Conservation (phyloP, 2,329 filamentous ascomycete genomes). For the Alternaria consortialis region DNA sequence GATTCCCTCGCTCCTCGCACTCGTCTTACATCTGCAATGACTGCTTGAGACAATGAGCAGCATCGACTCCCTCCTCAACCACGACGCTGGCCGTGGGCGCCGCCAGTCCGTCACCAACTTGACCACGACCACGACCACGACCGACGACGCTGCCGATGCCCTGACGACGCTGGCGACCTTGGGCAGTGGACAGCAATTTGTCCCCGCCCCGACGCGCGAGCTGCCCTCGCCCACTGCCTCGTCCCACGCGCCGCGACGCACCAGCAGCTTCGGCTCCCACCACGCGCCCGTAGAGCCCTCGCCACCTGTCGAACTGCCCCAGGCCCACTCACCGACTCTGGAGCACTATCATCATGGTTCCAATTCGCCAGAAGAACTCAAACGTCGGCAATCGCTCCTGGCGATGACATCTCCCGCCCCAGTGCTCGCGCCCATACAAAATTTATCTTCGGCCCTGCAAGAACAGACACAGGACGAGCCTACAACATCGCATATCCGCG, state of each 20-base stretch:
- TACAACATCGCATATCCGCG: conserved; percentile 37
- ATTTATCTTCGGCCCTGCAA: conserved; percentile 36
- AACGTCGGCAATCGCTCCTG: conserved; percentile 49
- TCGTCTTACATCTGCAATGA: conserved; percentile 8
- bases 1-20: neutral
- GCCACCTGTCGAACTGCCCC: conserved; percentile 46
- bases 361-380: conserved; percentile 55
- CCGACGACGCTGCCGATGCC: conserved; percentile 53
- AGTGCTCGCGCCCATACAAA: conserved; percentile 54
- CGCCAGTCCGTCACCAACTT: conserved; percentile 22
- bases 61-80: conserved; percentile 50
- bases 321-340: conserved; percentile 55
- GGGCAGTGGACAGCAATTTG: conserved; percentile 46
- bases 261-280: conserved; percentile 47
- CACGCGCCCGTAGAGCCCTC: conserved; percentile 52
- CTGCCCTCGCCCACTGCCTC: conserved; percentile 43
- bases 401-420: conserved; percentile 44
- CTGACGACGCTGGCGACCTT: conserved; percentile 48
- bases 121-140: conserved; percentile 32
- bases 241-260: conserved; percentile 41
- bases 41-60: conserved; percentile 40
- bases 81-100: conserved; percentile 30
- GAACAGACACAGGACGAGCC: conserved; percentile 35
- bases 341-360: conserved; percentile 59
- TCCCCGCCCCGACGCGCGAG: conserved; percentile 32